Evolutionary conservation across 2,329 filamentous ascomycete genomes (phyloP).

Genomic region (Fusarium acutatum): DNA sequence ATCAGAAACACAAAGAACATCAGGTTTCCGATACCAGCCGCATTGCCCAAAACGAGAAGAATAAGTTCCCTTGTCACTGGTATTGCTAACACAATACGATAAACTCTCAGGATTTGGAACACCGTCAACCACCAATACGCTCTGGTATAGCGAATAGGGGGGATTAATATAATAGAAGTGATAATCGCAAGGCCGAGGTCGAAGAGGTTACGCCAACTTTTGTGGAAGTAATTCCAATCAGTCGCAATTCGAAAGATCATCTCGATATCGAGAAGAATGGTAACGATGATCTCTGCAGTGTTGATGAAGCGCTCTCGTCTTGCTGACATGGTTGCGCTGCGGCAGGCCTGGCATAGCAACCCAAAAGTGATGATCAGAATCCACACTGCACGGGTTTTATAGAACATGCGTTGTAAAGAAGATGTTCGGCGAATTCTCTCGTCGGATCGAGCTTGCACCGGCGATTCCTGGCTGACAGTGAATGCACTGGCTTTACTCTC

Average conservation of each 20-base stretch:
- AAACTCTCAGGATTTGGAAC: constrained; percentile 92
- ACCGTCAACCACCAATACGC: constrained; percentile 89
- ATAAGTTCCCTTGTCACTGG: constrained; percentile 89
- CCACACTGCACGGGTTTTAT: constrained; percentile 81
- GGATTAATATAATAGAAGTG: constrained; percentile 86
- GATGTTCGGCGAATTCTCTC: constrained; percentile 51
- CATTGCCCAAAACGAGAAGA: constrained; percentile 87
- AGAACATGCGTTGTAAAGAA: constrained; percentile 74
- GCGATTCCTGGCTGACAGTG: constrained; percentile 72
- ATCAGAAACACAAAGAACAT: constrained; percentile 97
- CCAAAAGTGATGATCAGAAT: constrained; percentile 81
- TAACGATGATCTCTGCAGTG: constrained; percentile 77
- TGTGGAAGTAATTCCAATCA: constrained; percentile 84
- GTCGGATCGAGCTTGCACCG: constrained; percentile 49
- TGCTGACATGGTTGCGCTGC: constrained; percentile 78
- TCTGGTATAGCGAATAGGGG: constrained; percentile 76
- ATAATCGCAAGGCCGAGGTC: constrained; percentile 83
- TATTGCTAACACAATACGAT: constrained; percentile 89
- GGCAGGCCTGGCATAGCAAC: constrained; percentile 79
- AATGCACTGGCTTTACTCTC: constrained; percentile 96
- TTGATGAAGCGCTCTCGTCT: constrained; percentile 72
- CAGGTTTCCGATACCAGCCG: constrained; percentile 89
- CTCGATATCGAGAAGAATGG: constrained; percentile 80
- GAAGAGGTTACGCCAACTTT: constrained; percentile 76
- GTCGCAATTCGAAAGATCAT: constrained; percentile 80